Percentiles rank a stretch among this genome's conserved stretches.
Evolutionary conservation across 148 eudicot genomes (phyloP).

Genomic region (Amaranthus cruentus): DNA sequence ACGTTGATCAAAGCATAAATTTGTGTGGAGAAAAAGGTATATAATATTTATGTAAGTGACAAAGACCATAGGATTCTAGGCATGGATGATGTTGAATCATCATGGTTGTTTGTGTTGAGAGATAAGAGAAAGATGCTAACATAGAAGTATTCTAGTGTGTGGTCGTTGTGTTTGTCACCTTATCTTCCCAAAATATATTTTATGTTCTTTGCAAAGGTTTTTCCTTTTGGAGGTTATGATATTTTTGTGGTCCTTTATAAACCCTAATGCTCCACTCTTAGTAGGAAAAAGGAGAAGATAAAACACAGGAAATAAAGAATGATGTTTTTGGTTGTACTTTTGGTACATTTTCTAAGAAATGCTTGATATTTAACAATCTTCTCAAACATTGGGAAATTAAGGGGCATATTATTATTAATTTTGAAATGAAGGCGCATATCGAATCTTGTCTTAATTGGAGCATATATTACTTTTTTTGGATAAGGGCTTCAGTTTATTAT

Average conservation of each 20-base stretch:
- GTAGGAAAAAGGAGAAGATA: neutral
- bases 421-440: too few relatives aligned
- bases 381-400: too few relatives aligned
- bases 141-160: neutral
- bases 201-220: neutral
- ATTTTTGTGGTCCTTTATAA: conserved; percentile 27
- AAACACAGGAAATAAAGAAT: neutral
- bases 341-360: too few relatives aligned
- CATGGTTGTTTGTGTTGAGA: conserved; percentile 10
- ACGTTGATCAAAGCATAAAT: neutral
- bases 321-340: too few relatives aligned
- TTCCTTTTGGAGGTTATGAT: conserved; percentile 2
- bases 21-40: conserved; percentile 2
- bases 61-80: conserved; percentile 6
- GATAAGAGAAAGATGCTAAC: neutral
- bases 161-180: conserved; percentile 14
- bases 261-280: neutral
- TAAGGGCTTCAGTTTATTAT: too few relatives aligned
- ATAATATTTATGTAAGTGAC: neutral
- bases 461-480: too few relatives aligned
- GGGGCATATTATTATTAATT: too few relatives aligned
- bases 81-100: conserved; percentile 1
- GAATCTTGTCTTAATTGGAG: too few relatives aligned
- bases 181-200: conserved; percentile 1
- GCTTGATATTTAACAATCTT: too few relatives aligned